Conservation (phyloP, 345 rosid species). For the Cardamine resedifolia region DNA sequence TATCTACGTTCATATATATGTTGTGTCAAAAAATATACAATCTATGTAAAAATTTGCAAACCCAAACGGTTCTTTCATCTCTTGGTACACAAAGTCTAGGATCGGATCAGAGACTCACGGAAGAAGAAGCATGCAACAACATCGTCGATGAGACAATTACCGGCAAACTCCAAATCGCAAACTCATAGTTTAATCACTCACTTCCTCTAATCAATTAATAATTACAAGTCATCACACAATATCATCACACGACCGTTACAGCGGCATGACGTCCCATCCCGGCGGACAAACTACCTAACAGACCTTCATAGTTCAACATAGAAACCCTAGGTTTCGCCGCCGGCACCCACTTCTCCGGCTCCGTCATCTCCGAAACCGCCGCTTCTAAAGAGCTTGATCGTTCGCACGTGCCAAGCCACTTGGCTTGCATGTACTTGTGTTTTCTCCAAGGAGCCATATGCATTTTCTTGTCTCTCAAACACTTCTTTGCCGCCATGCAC, state of each 20-base stretch:
- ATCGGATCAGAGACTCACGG: background rate
- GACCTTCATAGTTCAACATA: constrained; percentile 63
- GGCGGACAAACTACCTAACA: constrained; percentile 28
- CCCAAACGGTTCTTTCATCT: background rate
- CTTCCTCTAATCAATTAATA: constrained; percentile 2
- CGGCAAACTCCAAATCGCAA: background rate
- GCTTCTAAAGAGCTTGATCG: constrained; percentile 34
- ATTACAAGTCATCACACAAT: constrained; percentile 10
- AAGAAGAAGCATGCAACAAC: constrained; percentile 1
- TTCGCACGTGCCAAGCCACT: constrained; percentile 71
- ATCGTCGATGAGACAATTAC: background rate
- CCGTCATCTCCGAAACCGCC: constrained; percentile 34
- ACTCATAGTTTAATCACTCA: constrained; percentile 1
- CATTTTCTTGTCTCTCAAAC: constrained; percentile 83
- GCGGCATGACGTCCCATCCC: constrained; percentile 42
- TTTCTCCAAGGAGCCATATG: constrained; percentile 94
- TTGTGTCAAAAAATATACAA: background rate
- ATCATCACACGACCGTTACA: constrained; percentile 52
- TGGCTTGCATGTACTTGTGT: constrained; percentile 84
- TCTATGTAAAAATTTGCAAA: background rate
- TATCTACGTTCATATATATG: too few species aligned
- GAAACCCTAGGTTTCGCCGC: constrained; percentile 59
- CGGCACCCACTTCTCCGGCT: constrained; percentile 31
- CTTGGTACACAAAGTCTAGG: background rate
- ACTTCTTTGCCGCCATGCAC: constrained; percentile 65